Base-by-base conservation (phyloP, 164 flowering plant genomes). In the Piper betle region DNA sequence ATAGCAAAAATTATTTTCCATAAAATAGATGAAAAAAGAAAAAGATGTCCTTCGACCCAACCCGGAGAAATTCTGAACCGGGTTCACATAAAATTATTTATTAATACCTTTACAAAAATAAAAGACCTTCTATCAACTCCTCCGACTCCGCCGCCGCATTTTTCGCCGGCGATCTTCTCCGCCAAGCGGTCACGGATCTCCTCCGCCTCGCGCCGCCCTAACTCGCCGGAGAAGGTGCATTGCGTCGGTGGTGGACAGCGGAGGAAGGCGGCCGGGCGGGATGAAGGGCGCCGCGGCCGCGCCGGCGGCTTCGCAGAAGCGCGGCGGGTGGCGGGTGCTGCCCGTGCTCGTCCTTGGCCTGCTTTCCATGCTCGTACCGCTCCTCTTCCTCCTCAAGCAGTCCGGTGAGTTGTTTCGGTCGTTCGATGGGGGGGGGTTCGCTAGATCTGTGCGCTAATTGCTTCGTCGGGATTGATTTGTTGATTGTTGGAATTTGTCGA, bases 311-410 rank as follows among this genome's bases (percentile, higher is more conserved):
- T 72, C 83, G 56, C 69, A 77, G 17, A 91, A 91, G 66, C 69
- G 48, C 37, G 42, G 86, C 68, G 79, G 91, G 65, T 85, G 98
- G 96, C 79, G 80, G 75, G 81, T 86, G 5, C 78, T 84, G 18
- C 91, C 80, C 15, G 93, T 89, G 0, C 67, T 87, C 17, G 78
- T 79, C 48, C 91, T 92, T 50, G 96, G 89, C 17, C 16, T 92
- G 52, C 86, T 88, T 8, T 92, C 96, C 33, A 83, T 89, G 95
- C 89, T 89, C 59, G 91, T 89, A 50, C 95, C 98, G 37, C 91
- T 92, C 57, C 79, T 79, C 57, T 89, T 92, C 76, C 64, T 89
- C 64, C 83, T 88, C 41, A 92, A 96, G 56, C 88, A 84, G 72
- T 77, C 75, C 52, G 80, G 64, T 55, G 61, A 25, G 52, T 25